Conservation (phyloP, 441 rosid genomes). For the Viola pubescens region DNA sequence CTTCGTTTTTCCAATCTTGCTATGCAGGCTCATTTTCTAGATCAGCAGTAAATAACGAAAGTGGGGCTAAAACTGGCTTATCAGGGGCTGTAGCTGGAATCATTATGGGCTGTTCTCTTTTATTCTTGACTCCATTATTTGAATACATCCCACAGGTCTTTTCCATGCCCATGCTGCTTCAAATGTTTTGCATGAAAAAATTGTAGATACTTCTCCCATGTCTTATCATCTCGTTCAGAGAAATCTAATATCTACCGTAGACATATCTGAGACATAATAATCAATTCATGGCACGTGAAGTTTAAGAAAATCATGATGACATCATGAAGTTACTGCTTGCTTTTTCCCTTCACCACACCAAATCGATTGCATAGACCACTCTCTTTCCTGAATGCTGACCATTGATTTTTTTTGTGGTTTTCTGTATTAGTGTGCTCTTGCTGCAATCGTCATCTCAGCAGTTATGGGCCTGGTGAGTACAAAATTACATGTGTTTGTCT, state of each 20-base stretch:
- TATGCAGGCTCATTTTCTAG: conserved; percentile 86
- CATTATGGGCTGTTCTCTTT: conserved; percentile 80
- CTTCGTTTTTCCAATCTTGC: conserved; percentile 10
- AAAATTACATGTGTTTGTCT: conserved; percentile 1
- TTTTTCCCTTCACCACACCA: too few relatives aligned
- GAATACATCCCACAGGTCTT: conserved; percentile 83
- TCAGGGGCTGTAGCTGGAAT: conserved; percentile 78
- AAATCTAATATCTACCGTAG: too few relatives aligned
- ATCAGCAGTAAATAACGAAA: conserved; percentile 95
- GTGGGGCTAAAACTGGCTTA: conserved; percentile 89
- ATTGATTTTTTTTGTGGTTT: conserved; percentile 9
- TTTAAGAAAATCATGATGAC: neutral
- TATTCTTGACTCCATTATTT: conserved; percentile 78
- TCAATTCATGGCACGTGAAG: neutral
- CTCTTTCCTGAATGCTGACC: neutral
- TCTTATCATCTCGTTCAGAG: too few relatives aligned
- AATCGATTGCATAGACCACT: too few relatives aligned
- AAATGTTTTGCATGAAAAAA: conserved; percentile 8
- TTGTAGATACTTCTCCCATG: neutral
- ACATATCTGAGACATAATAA: neutral
- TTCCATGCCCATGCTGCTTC: conserved; percentile 15
- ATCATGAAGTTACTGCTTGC: neutral
- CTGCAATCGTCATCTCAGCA: conserved; percentile 88
- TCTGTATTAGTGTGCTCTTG: conserved; percentile 72
- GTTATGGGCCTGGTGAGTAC: conserved; percentile 80